Evolutionary conservation across 176 grass and related monocot species (phyloP), one percentile per base, ranked within the genome.

Genomic region (Dendrocalamus sinicus): DNA sequence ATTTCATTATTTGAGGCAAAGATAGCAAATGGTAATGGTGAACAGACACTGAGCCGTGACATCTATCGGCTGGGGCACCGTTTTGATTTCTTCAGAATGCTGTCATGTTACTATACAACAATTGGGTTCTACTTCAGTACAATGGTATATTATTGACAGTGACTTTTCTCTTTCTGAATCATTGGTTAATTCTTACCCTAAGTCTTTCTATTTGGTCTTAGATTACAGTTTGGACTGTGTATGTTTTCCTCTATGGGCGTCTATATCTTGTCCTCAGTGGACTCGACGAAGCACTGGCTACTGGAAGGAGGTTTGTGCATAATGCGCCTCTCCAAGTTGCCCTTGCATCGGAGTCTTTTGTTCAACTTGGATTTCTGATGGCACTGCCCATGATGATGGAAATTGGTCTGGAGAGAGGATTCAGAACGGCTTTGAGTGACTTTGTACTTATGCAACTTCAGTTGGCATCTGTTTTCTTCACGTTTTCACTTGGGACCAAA

Each of bases 371-470:
- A 19, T 87, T 98, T 80, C 86, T 98, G 66, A 98, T 98, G 96
- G 96, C 96, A 12, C 67, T 98, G 12, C 96, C 96, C 58, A 98
- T 98, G 96, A 93, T 98, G 96, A 98, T 98, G 96, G 96, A 98
- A 71, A 98, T 95, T 20, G 96, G 96, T 48, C 75, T 98, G 59
- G 96, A 98, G 79, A 94, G 93, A 73, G 96, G 96, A 75, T 98
- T 98, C 84, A 94, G 96, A 73, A 99, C 91, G 13, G 96, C 96
- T 73, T 84, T 99, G 51, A 99, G 91, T 63, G 96, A 99, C 69
- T 99, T 99, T 55, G 90, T 99, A 71, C 92, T 99, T 17, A 99
- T 99, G 96, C 96, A 99, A 65, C 90, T 99, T 54, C 96, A 99
- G 64, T 75, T 99, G 68, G 96, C 96, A 30, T 99, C 96, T 48